Evolutionary conservation across 352 stramenopile species (phyloP), one percentile per base, ranked within the genome.

Genomic region (Pythium rishiriense): DNA sequence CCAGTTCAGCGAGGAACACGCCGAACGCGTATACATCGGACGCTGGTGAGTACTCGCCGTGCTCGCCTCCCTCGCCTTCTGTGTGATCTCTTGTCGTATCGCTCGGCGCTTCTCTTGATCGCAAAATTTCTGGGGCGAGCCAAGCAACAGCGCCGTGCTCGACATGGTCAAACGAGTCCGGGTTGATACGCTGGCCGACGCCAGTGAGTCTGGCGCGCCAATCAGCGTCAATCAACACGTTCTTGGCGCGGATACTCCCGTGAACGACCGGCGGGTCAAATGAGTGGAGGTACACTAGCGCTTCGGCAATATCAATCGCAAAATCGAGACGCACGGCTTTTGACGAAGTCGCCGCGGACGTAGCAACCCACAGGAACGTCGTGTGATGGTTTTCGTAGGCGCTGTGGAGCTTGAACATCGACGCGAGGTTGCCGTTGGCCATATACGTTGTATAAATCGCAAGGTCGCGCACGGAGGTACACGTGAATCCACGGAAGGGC

Each of bases 11-110:
- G 21, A 90, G 66, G n/a, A 92, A 66, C 57, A 86, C 78, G 26
- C 83, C 83, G 15, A 85, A 90, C 26, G 83, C 81, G 53, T 88
- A 92, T 79, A 92, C 88, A 47, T 92, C 83, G 6, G 81, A 75
- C 8, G 33, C 42, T 21, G 37, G 39, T 29, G 31, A 52, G 24
- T 62, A 56, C 6, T 10, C 25, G 4, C 15, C 25, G 24, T 56
- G 1, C n/a, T 22, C 17, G 15, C 29, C 22, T 15, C 0, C 25
- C 14, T 42, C 21, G 3, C 43, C 19, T 26, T 24, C 31, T 4
- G 41, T 24, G 6, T 12, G 11, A 2, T 43, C 37, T 17, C 2
- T 17, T 43, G 10, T 43, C 37, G 37, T 19, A 17, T 43, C 11
- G 37, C 11, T 21, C 11, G 37, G 14, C 4, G 14, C 37, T 43